Percentiles rank a stretch among this genome's conserved stretches.
Evolutionary conservation across 1,284 basidiomycete species (phyloP).

Genomic region (Apiotrichum akiyoshidainum): DNA sequence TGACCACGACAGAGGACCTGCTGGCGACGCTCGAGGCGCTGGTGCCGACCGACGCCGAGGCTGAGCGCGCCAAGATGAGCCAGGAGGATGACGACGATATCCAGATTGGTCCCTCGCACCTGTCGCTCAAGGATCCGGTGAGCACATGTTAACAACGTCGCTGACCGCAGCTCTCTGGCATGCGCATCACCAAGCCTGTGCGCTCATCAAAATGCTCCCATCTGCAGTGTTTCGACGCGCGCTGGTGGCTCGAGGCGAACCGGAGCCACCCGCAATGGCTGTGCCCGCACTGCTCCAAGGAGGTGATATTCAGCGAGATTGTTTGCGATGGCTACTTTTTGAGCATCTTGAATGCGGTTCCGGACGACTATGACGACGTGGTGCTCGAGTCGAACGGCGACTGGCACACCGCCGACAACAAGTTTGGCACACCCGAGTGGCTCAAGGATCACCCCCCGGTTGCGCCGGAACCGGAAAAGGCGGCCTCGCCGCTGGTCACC

Average conservation of each 20-base stretch:
- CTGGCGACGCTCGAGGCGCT: slow-evolving; percentile 46
- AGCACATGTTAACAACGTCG: slow-evolving; percentile 42
- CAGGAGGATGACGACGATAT: slow-evolving; percentile 73
- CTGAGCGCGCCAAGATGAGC: slow-evolving; percentile 51
- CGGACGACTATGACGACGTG: slow-evolving; percentile 82
- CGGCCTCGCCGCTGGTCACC: background rate
- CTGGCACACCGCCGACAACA: slow-evolving; percentile 90
- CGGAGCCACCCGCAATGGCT: slow-evolving; percentile 94
- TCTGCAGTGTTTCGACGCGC: slow-evolving; percentile 92
- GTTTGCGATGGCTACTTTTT: slow-evolving; percentile 70
- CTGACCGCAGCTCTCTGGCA: slow-evolving; percentile 70
- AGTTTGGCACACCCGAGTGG: slow-evolving; percentile 72
- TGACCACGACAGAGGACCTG: slow-evolving; percentile 65
- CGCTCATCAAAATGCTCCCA: slow-evolving; percentile 83
- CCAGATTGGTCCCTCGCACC: slow-evolving; percentile 74
- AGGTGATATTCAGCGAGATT: slow-evolving; percentile 73
- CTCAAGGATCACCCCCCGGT: slow-evolving; percentile 25
- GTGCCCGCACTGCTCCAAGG: slow-evolving; percentile 90
- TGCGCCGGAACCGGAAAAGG: no score
- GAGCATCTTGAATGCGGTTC: slow-evolving; percentile 42
- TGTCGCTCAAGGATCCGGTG: slow-evolving; percentile 89
- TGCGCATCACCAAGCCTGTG: slow-evolving; percentile 78
- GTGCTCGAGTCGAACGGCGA: slow-evolving; percentile 89
- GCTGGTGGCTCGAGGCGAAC: slow-evolving; percentile 91
- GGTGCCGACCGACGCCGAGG: slow-evolving; percentile 27